Conservation (phyloP, 2,329 filamentous ascomycete genomes). For the Neurospora crassa region DNA sequence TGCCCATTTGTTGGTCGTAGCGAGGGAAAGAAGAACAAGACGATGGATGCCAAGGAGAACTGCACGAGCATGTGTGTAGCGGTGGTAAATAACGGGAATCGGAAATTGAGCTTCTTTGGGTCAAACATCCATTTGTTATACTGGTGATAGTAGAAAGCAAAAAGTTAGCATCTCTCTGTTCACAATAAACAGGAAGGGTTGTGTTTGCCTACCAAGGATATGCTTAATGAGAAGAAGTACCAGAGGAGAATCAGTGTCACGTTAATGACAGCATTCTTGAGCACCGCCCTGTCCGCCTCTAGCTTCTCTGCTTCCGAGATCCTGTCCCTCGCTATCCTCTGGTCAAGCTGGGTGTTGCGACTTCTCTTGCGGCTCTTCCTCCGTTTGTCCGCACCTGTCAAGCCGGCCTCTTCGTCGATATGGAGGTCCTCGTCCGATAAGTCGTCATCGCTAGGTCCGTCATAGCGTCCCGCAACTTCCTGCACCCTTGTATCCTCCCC, state of each 20-base stretch:
- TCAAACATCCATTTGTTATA: slow-evolving; percentile 99
- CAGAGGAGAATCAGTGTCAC: slow-evolving; percentile 74
- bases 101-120: slow-evolving; percentile 73
- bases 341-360: slow-evolving; percentile 59
- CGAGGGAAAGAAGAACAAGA: slow-evolving; percentile 75
- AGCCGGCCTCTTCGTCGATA: slow-evolving; percentile 82
- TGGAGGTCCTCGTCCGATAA: slow-evolving; percentile 64
- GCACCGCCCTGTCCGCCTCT: slow-evolving; percentile 64
- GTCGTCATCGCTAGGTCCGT: slow-evolving; percentile 32
- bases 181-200: not conserved
- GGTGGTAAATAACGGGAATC: slow-evolving; percentile 91
- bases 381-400: slow-evolving; percentile 64
- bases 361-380: slow-evolving; percentile 57
- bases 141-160: slow-evolving; percentile 31
- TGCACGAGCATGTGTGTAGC: slow-evolving; percentile 94
- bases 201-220: slow-evolving; percentile 62
- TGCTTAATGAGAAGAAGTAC: slow-evolving; percentile 86
- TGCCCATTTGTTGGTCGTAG: slow-evolving; percentile 56
- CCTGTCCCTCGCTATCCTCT: slow-evolving; percentile 53
- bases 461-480: slow-evolving; percentile 9
- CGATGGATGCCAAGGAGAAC: slow-evolving; percentile 66
- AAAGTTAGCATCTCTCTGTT: slow-evolving; percentile 17
- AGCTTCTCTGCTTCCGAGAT: slow-evolving; percentile 64
- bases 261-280: slow-evolving; percentile 63
- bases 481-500: slow-evolving; percentile 28